Conservation (phyloP, 2,329 filamentous ascomycete species). For the Penicillium sp. region DNA sequence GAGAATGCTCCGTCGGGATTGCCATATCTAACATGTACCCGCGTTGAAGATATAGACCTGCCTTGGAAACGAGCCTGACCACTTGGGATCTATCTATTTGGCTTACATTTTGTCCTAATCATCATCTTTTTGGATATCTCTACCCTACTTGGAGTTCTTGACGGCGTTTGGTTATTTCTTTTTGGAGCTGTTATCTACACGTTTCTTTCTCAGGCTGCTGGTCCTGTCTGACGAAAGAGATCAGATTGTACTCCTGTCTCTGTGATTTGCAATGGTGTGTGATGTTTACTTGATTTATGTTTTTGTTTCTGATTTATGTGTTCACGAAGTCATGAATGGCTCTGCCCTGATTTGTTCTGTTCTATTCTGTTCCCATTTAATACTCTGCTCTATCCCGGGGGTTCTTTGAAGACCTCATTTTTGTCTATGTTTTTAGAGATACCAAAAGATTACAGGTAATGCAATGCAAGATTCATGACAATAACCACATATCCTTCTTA, state of each 20-base stretch:
- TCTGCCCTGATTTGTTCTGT: not conserved
- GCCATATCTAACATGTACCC: slow-evolving; percentile 64
- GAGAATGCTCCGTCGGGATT: slow-evolving; percentile 47
- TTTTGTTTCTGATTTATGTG: slow-evolving; percentile 14
- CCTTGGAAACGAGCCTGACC: slow-evolving; percentile 54
- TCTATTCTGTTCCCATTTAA: not conserved
- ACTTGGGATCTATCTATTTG: not conserved
- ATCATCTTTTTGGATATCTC: not conserved
- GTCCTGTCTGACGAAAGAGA: slow-evolving; percentile 4
- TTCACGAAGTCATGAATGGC: slow-evolving; percentile 20
- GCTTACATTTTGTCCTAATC: not conserved
- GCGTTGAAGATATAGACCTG: slow-evolving; percentile 60
- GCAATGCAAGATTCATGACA: not conserved
- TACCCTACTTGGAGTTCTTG: not conserved
- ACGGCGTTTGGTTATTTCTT: not conserved
- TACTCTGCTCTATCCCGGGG: not conserved
- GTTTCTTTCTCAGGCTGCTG: slow-evolving; percentile 11
- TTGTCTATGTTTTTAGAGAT: not conserved
- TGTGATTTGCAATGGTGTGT: slow-evolving; percentile 17
- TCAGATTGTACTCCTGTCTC: slow-evolving; percentile 2
- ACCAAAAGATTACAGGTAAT: not conserved
- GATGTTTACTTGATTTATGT: slow-evolving; percentile 14
- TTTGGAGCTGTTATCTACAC: not conserved
- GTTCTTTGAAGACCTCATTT: not conserved
- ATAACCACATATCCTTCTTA: not conserved